phyloP scores from a whole-genome alignment of 2,329 filamentous ascomycete species.

The Emergomyces pasteurianus region DNA sequence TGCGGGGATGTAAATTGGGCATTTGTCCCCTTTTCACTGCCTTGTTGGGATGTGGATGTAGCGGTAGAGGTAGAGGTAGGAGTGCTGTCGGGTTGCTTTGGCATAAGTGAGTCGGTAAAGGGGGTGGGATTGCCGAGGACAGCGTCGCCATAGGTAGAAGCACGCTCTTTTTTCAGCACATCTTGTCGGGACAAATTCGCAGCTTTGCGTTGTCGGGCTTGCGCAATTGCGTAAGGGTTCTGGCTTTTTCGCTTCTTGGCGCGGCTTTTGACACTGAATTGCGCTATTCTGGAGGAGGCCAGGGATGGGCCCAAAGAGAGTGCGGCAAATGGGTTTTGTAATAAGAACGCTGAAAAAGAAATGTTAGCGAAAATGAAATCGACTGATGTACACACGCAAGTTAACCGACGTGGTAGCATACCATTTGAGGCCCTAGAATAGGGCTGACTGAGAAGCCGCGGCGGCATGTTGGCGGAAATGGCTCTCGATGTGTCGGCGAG shows the following conservation, averaged over 20 bases:
- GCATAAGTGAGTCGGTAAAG: conserved; percentile 72
- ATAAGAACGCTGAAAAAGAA: conserved; percentile 9
- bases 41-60: not conserved
- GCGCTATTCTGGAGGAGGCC: conserved; percentile 50
- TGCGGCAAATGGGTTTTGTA: conserved; percentile 35
- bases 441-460: conserved; percentile 50
- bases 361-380: not conserved
- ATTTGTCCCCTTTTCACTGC: conserved; percentile 3
- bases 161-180: conserved; percentile 54
- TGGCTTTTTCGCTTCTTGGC: conserved; percentile 5
- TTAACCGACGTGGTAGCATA: conserved; percentile 30
- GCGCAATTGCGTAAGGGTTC: conserved; percentile 72
- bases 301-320: conserved; percentile 42
- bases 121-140: conserved; percentile 67
- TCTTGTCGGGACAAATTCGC: conserved; percentile 67
- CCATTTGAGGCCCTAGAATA: conserved; percentile 49
- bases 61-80: not conserved
- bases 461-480: conserved; percentile 46
- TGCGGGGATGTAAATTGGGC: conserved; percentile 15
- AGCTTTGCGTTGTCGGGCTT: conserved; percentile 70
- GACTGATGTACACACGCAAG: not conserved
- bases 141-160: conserved; percentile 59
- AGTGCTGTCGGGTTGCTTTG: conserved; percentile 22
- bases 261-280: conserved; percentile 25
- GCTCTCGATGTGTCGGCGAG: not conserved